A percentile compares a stretch with the other conserved stretches of the same genome.
Evolutionary conservation across 208 protist species (phyloP).

Genomic region (Leishmania guyanensis): DNA sequence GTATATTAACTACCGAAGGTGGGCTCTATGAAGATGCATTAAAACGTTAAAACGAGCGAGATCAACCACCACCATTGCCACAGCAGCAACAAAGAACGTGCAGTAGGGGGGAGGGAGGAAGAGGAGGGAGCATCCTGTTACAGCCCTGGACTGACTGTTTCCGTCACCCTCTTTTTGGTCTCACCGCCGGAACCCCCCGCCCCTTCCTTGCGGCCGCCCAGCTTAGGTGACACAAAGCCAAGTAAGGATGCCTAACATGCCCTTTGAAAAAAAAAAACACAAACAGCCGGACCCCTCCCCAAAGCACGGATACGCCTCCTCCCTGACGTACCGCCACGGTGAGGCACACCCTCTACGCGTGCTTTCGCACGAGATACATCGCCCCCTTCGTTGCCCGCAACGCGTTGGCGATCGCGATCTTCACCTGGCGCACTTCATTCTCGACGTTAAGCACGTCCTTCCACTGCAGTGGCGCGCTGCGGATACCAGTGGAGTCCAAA

Average conservation of each 20-base stretch:
- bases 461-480: conserved; percentile 27
- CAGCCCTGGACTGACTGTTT: not conserved
- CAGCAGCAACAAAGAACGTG: not conserved
- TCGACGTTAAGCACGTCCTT: conserved; percentile 58
- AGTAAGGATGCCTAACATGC: not conserved
- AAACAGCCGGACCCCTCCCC: too few species aligned
- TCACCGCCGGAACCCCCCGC: not conserved
- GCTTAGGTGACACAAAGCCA: not conserved
- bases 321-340: not conserved
- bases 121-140: not conserved
- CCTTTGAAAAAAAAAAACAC: not conserved
- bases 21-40: not conserved
- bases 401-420: conserved; percentile 81
- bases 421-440: conserved; percentile 68
- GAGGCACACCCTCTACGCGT: not conserved
- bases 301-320: not conserved
- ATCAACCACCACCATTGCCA: not conserved
- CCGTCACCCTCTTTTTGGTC: not conserved
- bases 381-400: conserved; percentile 46
- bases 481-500: conserved; percentile 8
- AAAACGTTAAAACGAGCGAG: not conserved
- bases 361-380: conserved; percentile 10
- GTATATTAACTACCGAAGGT: not conserved
- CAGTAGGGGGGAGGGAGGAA: too few species aligned
- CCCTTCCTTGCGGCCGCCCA: not conserved